Evolutionary conservation across 305 asterid genomes (phyloP).

Genomic region (Fraxinus sp.): DNA sequence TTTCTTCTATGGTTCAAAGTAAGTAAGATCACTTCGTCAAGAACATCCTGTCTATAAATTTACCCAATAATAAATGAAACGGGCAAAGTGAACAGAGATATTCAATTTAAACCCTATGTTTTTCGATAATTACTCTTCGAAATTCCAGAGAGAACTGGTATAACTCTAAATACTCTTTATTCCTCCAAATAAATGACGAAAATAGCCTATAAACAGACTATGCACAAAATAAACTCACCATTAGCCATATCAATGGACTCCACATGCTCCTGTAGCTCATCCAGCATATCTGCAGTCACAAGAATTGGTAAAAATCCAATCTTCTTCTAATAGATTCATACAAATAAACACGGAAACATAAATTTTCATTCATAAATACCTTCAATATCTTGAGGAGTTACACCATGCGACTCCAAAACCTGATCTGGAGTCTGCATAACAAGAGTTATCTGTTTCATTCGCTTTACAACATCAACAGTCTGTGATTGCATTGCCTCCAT

Average conservation of each 20-base stretch:
- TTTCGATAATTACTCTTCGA: not conserved
- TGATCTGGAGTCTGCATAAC: conserved; percentile 84
- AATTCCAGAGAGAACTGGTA: not conserved
- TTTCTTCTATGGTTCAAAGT: not conserved
- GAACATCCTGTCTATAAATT: not conserved
- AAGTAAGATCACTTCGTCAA: not conserved
- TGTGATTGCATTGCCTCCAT: conserved; percentile 96
- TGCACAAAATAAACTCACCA: conserved; percentile 52
- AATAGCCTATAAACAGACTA: not conserved
- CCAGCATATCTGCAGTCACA: conserved; percentile 60
- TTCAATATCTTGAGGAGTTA: conserved; percentile 77
- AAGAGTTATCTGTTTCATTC: conserved; percentile 86
- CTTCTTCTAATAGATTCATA: not conserved
- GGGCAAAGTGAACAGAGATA: not conserved
- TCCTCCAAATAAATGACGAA: not conserved
- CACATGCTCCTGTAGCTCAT: conserved; percentile 94
- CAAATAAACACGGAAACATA: not conserved
- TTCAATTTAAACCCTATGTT: not conserved
- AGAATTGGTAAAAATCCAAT: not conserved
- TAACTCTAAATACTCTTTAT: too few species aligned
- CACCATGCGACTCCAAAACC: conserved; percentile 87
- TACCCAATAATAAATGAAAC: not conserved
- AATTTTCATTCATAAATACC: conserved; percentile 34
- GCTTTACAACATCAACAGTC: conserved; percentile 63
- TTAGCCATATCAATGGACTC: conserved; percentile 90